phyloP scores from a whole-genome alignment of 768 basidiomycete species.

The Suillus hirtellus region DNA sequence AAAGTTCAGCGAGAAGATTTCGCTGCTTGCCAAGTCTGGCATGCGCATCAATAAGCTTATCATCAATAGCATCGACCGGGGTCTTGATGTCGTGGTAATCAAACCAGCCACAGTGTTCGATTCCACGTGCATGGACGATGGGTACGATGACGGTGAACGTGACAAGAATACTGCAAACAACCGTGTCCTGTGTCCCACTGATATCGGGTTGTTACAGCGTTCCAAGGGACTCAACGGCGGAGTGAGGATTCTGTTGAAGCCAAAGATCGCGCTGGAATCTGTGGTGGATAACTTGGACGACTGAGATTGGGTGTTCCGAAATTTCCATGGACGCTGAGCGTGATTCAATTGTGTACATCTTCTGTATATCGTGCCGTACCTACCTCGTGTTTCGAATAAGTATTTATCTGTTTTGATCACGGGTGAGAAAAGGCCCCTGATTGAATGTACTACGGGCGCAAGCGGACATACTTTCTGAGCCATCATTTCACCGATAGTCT shows the following conservation, averaged over 20 bases:
- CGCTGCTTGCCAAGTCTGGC: conserved; percentile 44
- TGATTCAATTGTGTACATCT: not conserved
- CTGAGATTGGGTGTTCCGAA: conserved; percentile 13
- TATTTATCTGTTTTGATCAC: not conserved
- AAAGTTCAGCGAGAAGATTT: conserved; percentile 46
- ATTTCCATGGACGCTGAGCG: not conserved
- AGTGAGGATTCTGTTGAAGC: conserved; percentile 35
- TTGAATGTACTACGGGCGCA: conserved; percentile 3
- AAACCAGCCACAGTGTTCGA: conserved; percentile 28
- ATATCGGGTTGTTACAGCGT: conserved; percentile 37
- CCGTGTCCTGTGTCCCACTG: conserved; percentile 37
- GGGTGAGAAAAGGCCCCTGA: not conserved
- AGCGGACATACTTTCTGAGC: conserved; percentile 4
- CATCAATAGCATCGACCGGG: conserved; percentile 32
- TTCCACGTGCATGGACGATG: conserved; percentile 30
- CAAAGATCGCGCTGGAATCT: conserved; percentile 41
- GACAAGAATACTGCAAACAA: conserved; percentile 15
- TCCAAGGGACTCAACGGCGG: conserved; percentile 25
- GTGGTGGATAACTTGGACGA: conserved; percentile 36
- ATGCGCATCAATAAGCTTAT: conserved; percentile 46
- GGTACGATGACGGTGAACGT: conserved; percentile 29
- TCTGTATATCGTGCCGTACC: not conserved
- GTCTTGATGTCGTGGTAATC: conserved; percentile 31
- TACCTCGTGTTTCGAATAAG: not conserved
- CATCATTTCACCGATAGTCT: not conserved